A percentile compares a stretch with the other conserved stretches of the same genome.
Evolutionary conservation across 306 rosid species (phyloP).

Genomic region (Glycine latifolia): DNA sequence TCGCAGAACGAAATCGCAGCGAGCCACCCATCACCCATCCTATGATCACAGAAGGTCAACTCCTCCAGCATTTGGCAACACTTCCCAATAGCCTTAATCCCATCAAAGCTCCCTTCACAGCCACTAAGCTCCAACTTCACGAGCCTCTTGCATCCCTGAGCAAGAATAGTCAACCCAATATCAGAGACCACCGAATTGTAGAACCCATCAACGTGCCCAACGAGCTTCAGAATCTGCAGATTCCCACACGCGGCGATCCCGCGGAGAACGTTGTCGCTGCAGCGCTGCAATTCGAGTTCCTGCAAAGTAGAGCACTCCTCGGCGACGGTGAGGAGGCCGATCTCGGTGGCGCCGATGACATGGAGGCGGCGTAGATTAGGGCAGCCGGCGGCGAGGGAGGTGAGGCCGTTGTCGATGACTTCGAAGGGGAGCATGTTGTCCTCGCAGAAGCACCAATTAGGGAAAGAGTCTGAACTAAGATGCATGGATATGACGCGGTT

Average conservation of each 20-base stretch:
- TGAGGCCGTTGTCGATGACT: slow-evolving; percentile 79
- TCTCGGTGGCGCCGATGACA: slow-evolving; percentile 76
- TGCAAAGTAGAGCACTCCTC: slow-evolving; percentile 84
- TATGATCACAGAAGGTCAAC: slow-evolving; percentile 75
- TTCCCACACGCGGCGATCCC: slow-evolving; percentile 86
- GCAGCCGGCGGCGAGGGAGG: slow-evolving; percentile 68
- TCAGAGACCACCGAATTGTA: slow-evolving; percentile 81
- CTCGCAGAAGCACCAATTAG: slow-evolving; percentile 55
- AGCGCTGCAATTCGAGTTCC: slow-evolving; percentile 79
- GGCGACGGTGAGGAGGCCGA: slow-evolving; percentile 79
- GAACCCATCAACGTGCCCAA: slow-evolving; percentile 73
- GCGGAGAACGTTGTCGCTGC: slow-evolving; percentile 75
- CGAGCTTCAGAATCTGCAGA: slow-evolving; percentile 80
- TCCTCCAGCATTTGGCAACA: slow-evolving; percentile 98
- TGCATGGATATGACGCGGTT: slow-evolving; percentile 56
- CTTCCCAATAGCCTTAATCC: slow-evolving; percentile 91
- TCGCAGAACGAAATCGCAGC: slow-evolving; percentile 78
- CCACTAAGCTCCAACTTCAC: slow-evolving; percentile 93
- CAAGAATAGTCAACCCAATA: slow-evolving; percentile 89
- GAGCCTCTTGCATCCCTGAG: slow-evolving; percentile 87
- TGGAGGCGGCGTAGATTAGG: slow-evolving; percentile 79
- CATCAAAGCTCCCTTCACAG: slow-evolving; percentile 95
- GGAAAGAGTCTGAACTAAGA: slow-evolving; percentile 52
- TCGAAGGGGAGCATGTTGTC: slow-evolving; percentile 67
- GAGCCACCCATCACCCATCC: slow-evolving; percentile 93